These are phyloP conservation scores for Exophiala spinifera DNA, from an alignment of 2,329 filamentous ascomycete genomes.

Conservation along the genomic window DNA sequence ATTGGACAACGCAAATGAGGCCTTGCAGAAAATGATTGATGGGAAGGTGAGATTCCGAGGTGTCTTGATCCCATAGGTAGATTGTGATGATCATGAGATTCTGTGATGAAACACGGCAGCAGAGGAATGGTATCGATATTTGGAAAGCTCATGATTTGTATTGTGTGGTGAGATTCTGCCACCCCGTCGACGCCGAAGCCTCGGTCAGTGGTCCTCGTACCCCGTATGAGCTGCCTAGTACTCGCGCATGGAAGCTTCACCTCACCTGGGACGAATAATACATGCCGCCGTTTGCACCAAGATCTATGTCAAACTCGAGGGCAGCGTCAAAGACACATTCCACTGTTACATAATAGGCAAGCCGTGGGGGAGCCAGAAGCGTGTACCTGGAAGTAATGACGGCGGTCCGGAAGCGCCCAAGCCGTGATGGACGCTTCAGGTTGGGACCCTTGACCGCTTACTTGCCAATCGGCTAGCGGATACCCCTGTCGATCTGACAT, in stretches of 20 bases:
- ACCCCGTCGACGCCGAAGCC: too few relatives aligned
- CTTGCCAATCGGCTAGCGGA: conserved; percentile 12
- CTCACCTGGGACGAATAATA: too few relatives aligned
- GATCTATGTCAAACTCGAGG: not conserved
- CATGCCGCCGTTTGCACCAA: too few relatives aligned
- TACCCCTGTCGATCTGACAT: conserved; percentile 21
- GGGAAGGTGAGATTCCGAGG: conserved; percentile 52
- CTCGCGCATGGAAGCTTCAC: too few relatives aligned
- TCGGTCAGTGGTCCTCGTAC: too few relatives aligned
- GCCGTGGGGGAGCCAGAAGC: conserved; percentile 4
- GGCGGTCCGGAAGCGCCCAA: not conserved
- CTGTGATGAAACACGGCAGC: not conserved
- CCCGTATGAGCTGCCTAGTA: too few relatives aligned
- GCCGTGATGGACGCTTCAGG: conserved; percentile 1
- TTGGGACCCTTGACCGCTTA: conserved; percentile 1
- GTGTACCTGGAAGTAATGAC: not conserved
- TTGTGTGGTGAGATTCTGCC: too few relatives aligned
- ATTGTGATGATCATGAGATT: not conserved
- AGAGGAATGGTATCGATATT: too few relatives aligned
- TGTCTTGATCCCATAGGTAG: conserved; percentile 47
- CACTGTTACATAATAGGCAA: not conserved
- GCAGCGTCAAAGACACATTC: not conserved
- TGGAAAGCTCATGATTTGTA: too few relatives aligned
- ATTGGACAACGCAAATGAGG: conserved; percentile 50
- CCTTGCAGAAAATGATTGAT: conserved; percentile 49